Evolutionary conservation across 2,329 filamentous ascomycete genomes (phyloP).

Genomic region (Pseudogymnoascus sp.): DNA sequence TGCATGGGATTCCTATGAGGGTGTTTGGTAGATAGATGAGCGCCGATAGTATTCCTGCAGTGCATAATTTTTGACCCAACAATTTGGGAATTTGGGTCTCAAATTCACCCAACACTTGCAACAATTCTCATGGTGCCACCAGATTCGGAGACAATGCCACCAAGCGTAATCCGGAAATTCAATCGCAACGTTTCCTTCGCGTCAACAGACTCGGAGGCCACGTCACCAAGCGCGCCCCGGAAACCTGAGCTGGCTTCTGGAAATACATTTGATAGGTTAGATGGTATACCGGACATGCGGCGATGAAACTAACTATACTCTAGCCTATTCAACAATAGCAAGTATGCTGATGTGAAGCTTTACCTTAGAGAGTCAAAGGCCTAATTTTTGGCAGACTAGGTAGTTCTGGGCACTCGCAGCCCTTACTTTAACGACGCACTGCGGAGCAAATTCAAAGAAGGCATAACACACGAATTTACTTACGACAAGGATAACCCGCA

Average conservation of each 20-base stretch:
- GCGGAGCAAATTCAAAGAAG: slow-evolving; percentile 16
- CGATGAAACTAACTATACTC: too few relatives aligned
- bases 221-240: not conserved
- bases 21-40: too few relatives aligned
- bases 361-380: slow-evolving; percentile 14
- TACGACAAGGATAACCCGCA: slow-evolving; percentile 17
- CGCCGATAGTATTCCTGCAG: too few relatives aligned
- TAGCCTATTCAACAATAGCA: slow-evolving; percentile 14
- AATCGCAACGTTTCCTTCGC: not conserved
- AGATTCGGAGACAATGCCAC: too few relatives aligned
- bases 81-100: too few relatives aligned
- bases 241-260: not conserved
- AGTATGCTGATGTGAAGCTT: slow-evolving; percentile 14
- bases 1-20: too few relatives aligned
- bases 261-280: not conserved
- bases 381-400: slow-evolving; percentile 13
- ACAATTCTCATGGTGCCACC: too few relatives aligned
- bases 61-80: too few relatives aligned
- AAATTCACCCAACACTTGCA: too few relatives aligned
- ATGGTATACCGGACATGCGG: not conserved
- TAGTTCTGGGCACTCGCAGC: slow-evolving; percentile 12
- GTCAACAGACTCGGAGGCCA: not conserved
- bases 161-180: not conserved
- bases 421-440: slow-evolving; percentile 16
- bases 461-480: slow-evolving; percentile 12